Evolutionary conservation across 148 eudicot species (phyloP), one percentile per base, ranked within the genome.

Genomic region (Amaranthus cruentus): DNA sequence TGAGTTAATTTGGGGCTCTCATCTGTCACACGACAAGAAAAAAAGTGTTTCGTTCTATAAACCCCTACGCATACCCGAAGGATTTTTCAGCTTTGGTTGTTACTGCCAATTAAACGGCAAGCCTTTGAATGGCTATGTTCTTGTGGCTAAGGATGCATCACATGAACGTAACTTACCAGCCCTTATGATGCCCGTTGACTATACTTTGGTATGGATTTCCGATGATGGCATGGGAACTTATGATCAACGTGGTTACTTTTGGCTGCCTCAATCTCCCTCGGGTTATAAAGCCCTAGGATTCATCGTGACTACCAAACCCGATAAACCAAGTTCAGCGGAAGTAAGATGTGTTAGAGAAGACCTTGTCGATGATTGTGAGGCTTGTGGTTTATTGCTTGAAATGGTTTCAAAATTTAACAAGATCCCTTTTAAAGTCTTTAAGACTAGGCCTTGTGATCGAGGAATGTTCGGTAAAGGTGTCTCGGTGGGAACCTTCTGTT

Each of bases 241-340:
- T 75, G 86, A 82, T 44, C 83, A 75, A 60, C 74, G 79, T 61
- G 90, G 90, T 69, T 87, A 81, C 79, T 80, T 95, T 83, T 95
- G 98, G 98, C 55, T 80, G 21, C 98, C 98, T 65, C 75, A 88
- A 68, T 77, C 97, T 48, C 97, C 98, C 52, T 84, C 87, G 50
- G 97, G 97, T 43, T 95, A 90, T 71, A 88, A 86, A 81, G 78
- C 97, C 63, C 52, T 91, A 63, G 98, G 98, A 13, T 95, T 88
- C 75, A 74, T 91, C 47, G 94, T 91, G 21, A 86, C 97, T 4
- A 83, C 74, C 65, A 78, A 75, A 60, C 80, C 92, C 0, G 75
- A 49, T 2, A 92, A 86, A 79, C 99, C 99, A 6, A 76, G 76
- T 42, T 73, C 84, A 66, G 79, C 73, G 7, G 91, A 88, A 76